These are phyloP conservation scores for Madurella mycetomatis DNA, from an alignment of 2,329 filamentous ascomycete genomes.

Conservation along the genomic window DNA sequence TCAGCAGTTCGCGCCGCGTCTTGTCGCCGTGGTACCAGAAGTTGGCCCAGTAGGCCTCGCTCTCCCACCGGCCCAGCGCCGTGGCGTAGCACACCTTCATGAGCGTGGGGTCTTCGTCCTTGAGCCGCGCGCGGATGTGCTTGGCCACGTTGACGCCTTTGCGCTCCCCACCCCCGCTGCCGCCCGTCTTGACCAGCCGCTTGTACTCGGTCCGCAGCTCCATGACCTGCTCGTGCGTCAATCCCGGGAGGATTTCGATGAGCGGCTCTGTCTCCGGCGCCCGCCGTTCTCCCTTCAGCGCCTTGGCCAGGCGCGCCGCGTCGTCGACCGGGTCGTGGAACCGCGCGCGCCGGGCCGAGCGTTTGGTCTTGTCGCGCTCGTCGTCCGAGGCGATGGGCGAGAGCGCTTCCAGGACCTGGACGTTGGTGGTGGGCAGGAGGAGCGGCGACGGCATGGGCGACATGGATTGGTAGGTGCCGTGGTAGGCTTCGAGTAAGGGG, in stretches of 20 bases:
- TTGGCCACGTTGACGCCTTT: conserved; percentile 82
- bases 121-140: conserved; percentile 72
- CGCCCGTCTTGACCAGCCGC: conserved; percentile 73
- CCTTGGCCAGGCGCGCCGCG: conserved; percentile 69
- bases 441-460: conserved; percentile 90
- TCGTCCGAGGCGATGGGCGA: conserved; percentile 51
- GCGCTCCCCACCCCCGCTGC: conserved; percentile 42
- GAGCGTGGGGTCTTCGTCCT: conserved; percentile 68
- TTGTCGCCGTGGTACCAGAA: conserved; percentile 93
- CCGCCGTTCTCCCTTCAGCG: conserved; percentile 61
- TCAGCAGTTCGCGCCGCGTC: conserved; percentile 79
- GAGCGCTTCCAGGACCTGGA: conserved; percentile 44
- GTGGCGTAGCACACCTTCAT: conserved; percentile 91
- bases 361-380: conserved; percentile 40
- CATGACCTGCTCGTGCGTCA: conserved; percentile 84
- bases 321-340: conserved; percentile 83
- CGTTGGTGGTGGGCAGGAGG: conserved; percentile 45
- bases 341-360: conserved; percentile 57
- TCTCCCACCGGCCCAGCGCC: conserved; percentile 84
- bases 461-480: conserved; percentile 88
- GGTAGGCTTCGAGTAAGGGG: conserved; percentile 86
- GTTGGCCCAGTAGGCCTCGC: conserved; percentile 96
- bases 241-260: conserved; percentile 75
- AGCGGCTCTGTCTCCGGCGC: conserved; percentile 65
- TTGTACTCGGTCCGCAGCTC: conserved; percentile 88